Evolutionary conservation across 1,284 basidiomycete genomes (phyloP).

Genomic region (Rugosomyces carneus): DNA sequence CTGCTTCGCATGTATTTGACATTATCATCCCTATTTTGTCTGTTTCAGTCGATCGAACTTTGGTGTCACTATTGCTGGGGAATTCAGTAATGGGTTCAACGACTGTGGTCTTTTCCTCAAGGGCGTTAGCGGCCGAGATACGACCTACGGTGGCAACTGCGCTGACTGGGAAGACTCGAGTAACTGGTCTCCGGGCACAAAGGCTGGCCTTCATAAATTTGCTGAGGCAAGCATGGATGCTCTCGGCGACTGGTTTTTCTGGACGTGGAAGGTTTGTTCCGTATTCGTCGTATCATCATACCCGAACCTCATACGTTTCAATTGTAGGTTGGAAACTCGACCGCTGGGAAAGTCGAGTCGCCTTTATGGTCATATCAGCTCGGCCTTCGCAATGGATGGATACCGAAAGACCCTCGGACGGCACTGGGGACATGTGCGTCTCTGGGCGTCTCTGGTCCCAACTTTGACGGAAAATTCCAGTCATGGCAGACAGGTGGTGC

Average conservation of each 20-base stretch:
- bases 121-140: constrained; percentile 41
- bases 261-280: constrained; percentile 91
- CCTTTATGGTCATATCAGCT: constrained; percentile 77
- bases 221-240: constrained; percentile 69
- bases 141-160: constrained; percentile 49
- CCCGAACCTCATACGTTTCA: too few species aligned
- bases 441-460: constrained; percentile 35
- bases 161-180: constrained; percentile 33
- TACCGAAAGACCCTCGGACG: constrained; percentile 59
- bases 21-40: neutral
- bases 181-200: constrained; percentile 39
- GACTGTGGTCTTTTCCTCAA: constrained; percentile 67
- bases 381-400: constrained; percentile 68
- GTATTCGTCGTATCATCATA: too few species aligned
- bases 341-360: constrained; percentile 49
- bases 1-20: neutral
- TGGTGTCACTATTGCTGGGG: constrained; percentile 67
- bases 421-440: too few species aligned
- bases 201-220: constrained; percentile 42
- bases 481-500: constrained; percentile 62
- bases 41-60: constrained; percentile 36
- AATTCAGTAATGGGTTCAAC: constrained; percentile 61
- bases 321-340: constrained; percentile 57
- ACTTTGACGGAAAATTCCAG: constrained; percentile 53
- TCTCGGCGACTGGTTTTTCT: constrained; percentile 79